Percentiles rank a stretch among this genome's conserved stretches.
phyloP scores from a whole-genome alignment of 495 filamentous ascomycete species.

The Hypoxylon cercidicola region DNA sequence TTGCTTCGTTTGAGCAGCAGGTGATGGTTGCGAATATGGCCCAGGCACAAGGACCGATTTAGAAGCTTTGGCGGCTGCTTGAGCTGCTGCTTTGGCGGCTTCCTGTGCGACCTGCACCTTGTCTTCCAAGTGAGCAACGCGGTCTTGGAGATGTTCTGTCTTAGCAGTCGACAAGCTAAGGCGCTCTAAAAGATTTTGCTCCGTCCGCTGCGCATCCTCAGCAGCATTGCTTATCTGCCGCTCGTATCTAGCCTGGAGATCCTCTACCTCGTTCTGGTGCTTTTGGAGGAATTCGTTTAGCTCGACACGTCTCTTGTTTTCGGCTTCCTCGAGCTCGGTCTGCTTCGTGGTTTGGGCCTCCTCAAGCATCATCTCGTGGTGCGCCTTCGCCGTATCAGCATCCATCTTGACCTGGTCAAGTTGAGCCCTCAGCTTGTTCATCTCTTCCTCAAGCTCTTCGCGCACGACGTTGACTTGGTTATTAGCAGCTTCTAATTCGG shows the following conservation, averaged over 20 bases:
- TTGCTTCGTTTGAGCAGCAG: slow-evolving; percentile 54
- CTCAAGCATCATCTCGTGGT: slow-evolving; percentile 80
- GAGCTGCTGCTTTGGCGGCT: slow-evolving; percentile 86
- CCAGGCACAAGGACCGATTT: slow-evolving; percentile 67
- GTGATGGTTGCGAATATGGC: slow-evolving; percentile 37
- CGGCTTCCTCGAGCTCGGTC: slow-evolving; percentile 70
- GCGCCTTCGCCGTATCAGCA: slow-evolving; percentile 75
- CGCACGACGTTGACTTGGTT: slow-evolving; percentile 83
- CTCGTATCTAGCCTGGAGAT: slow-evolving; percentile 73
- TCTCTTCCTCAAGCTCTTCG: slow-evolving; percentile 78
- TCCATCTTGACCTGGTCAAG: slow-evolving; percentile 78
- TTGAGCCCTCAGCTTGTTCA: slow-evolving; percentile 72
- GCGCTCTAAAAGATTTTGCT: slow-evolving; percentile 74
- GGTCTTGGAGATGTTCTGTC: slow-evolving; percentile 81
- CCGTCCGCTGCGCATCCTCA: slow-evolving; percentile 76
- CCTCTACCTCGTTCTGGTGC: slow-evolving; percentile 78
- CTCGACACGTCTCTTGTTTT: slow-evolving; percentile 63
- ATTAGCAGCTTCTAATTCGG: slow-evolving; percentile 82
- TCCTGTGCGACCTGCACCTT: slow-evolving; percentile 90
- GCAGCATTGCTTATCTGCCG: slow-evolving; percentile 74
- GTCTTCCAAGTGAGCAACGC: slow-evolving; percentile 83
- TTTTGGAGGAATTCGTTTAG: slow-evolving; percentile 72
- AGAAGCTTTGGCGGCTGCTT: slow-evolving; percentile 85
- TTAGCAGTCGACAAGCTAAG: slow-evolving; percentile 82
- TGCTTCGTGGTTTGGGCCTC: slow-evolving; percentile 74